A percentile compares a stretch with the other conserved stretches of the same genome.
These are phyloP conservation scores for Pythium utonaiense DNA, from an alignment of 352 stramenopile genomes.

Conservation along the genomic window DNA sequence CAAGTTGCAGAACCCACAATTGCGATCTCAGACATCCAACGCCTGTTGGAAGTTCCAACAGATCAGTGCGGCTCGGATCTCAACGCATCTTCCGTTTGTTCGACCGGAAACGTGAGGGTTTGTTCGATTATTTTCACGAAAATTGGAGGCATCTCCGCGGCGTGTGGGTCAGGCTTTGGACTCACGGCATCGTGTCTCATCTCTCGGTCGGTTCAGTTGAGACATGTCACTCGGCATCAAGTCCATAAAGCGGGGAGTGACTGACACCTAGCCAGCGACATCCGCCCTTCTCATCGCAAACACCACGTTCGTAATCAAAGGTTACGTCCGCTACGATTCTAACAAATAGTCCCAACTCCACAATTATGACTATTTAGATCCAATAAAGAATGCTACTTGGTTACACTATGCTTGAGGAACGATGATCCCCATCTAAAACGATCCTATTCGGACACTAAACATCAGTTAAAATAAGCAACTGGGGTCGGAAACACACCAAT, in stretches of 20 bases:
- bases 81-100: no score
- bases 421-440: neutral
- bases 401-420: neutral
- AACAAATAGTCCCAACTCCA: neutral
- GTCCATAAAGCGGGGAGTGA: slow-evolving; percentile 12
- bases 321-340: neutral
- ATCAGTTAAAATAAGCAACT: neutral
- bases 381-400: neutral
- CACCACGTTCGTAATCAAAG: neutral
- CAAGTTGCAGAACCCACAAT: neutral
- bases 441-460: neutral
- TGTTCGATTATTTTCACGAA: neutral
- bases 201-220: slow-evolving; percentile 10
- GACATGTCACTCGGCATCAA: slow-evolving; percentile 13
- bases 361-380: neutral
- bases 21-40: neutral
- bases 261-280: neutral
- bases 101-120: neutral
- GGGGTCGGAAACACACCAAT: neutral
- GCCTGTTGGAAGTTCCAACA: no score
- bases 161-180: neutral
- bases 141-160: neutral
- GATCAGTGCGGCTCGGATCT: no score
- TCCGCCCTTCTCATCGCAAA: neutral
- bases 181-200: slow-evolving; percentile 12